These are phyloP conservation scores for Biscogniauxia marginata DNA, from an alignment of 2,329 filamentous ascomycete species.

Conservation along the genomic window DNA sequence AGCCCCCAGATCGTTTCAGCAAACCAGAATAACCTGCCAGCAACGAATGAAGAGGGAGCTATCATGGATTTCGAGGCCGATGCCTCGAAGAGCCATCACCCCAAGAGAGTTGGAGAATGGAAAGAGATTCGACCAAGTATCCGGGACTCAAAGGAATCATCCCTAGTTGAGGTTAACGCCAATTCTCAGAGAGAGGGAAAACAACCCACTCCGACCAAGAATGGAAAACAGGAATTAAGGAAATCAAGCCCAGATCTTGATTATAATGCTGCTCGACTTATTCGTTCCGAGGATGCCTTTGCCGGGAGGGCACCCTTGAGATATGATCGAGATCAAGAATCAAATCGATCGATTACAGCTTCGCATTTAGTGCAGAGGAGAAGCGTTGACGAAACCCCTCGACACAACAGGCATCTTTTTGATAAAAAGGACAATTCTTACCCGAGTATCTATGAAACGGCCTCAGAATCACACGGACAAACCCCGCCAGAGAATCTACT, in stretches of 20 bases:
- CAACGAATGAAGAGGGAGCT: not conserved
- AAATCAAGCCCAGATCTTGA: not conserved
- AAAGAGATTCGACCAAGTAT: not conserved
- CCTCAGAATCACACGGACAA: not conserved
- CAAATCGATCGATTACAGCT: not conserved
- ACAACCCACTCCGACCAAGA: not conserved
- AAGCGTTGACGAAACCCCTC: not conserved
- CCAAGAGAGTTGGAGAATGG: not conserved
- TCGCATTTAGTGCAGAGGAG: not conserved
- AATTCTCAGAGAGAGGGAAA: not conserved
- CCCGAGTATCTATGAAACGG: conserved; percentile 1
- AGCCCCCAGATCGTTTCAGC: not conserved
- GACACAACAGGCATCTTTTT: not conserved
- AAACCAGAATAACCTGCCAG: not conserved
- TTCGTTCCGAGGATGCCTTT: not conserved
- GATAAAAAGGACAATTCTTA: not conserved
- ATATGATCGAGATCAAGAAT: not conserved
- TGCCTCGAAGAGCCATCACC: not conserved
- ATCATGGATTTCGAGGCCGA: not conserved
- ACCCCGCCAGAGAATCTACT: not conserved
- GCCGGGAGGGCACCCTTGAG: conserved; percentile 2
- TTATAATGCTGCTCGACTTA: not conserved
- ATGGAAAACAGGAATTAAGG: not conserved
- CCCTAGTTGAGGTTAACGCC: not conserved
- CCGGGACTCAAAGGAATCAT: not conserved